Evolutionary conservation across 176 grass and related monocot species (phyloP), one percentile per base, ranked within the genome.

Genomic region (Aegilops tauschii): DNA sequence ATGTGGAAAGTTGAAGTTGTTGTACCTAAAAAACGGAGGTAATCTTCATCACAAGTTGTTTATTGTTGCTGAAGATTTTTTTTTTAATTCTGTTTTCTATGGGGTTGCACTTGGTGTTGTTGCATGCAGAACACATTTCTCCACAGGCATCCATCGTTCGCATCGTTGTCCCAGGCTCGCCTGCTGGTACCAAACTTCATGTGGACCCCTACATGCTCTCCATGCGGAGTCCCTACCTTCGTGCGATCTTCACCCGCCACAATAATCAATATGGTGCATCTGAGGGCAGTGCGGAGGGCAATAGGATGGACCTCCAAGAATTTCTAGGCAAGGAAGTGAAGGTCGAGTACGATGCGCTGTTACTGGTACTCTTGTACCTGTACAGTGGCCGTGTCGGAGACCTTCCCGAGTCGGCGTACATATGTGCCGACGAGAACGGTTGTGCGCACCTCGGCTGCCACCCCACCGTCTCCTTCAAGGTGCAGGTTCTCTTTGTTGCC

Each of bases 1-100:
- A 44, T 93, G 95, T 9, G 89, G 27, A 58, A 47, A 47, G 12
- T 47, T 47, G 44, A 93, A 4, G 73, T 84, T 98, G 14, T 29
- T 98, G 27, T 93, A 98, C 72, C 89, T 98, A 84, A 93, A 98
- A 88, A 98, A 92, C 73, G 89, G 93, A 98, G 93, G 95, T 95
- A 66, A 83, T 12, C 16, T 85, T 65, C 27, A 82, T 9, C 56
- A 79, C 6, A 71, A 34, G 74, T 47, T 16, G 1, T 20, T 27
- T 59, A 25, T 1, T 21, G 59, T n/a, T 47, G 44, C 44, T 77
- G 49, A 30, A n/a, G 49, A 14, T 17, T 50, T 47, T 47, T 47
- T 42, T 13, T 13, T 12, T 12, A 39, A 39, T 39, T 13, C 18
- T 81, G 14, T 65, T 87, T 47, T 28, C 70, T 28, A 18, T 65